Conservation (phyloP, 441 rosid genomes). For the Omphalea diandra region DNA sequence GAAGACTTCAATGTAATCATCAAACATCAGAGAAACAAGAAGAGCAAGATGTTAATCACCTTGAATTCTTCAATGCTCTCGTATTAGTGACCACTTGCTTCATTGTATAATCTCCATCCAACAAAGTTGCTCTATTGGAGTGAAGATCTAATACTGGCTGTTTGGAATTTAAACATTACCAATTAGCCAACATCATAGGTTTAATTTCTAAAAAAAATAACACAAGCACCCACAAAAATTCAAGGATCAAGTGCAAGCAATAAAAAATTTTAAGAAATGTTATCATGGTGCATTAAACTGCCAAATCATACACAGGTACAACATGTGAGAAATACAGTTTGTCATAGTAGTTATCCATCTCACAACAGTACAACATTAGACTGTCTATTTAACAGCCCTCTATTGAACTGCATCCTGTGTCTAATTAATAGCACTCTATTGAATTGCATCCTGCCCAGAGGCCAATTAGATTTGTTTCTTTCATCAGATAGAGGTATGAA, state of each 20-base stretch:
- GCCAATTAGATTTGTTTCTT: background rate
- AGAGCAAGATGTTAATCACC: conserved; percentile 37
- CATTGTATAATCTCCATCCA: conserved; percentile 48
- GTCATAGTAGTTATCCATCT: background rate
- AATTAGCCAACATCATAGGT: conserved; percentile 23
- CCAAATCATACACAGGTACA: background rate
- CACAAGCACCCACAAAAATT: background rate
- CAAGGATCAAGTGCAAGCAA: background rate
- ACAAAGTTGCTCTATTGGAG: conserved; percentile 37
- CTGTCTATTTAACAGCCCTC: no score
- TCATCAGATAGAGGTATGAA: background rate
- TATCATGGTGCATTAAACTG: background rate
- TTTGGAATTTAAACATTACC: conserved; percentile 21
- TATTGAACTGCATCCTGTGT: no score
- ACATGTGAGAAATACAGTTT: background rate
- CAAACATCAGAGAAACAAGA: background rate
- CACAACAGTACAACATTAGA: background rate
- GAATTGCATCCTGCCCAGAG: background rate
- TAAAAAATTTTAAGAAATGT: no score
- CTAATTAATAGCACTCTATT: background rate
- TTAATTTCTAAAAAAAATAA: conserved; percentile 7
- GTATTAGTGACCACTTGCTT: conserved; percentile 36
- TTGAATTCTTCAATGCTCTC: conserved; percentile 53
- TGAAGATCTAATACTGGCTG: conserved; percentile 74
- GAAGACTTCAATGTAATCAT: background rate